Evolutionary conservation across 192 early-diverging fungal species (phyloP), one percentile per base, ranked within the genome.

Genomic region (Entomortierella lignicola): DNA sequence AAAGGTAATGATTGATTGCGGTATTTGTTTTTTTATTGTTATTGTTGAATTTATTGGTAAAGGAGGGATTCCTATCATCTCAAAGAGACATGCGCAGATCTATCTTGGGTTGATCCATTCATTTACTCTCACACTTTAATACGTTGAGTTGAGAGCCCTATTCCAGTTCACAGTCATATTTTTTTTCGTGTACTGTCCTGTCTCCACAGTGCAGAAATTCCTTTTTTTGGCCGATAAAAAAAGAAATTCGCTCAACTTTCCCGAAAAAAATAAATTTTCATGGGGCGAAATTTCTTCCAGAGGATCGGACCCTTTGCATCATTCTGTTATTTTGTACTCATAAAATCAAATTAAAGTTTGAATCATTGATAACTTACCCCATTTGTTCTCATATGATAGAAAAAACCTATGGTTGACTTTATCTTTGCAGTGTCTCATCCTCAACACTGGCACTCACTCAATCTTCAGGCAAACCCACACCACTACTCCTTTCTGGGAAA

Each of bases 401-500:
- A 86, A 58, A 83, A 92, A 56, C 94, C 96, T 0, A 95, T 98
- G 94, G 88, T 99, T 0, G 98, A 99, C 84, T 89, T 96, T 62
- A 92, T 99, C 17, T 96, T 99, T 86, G 98, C 91, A 17, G 98
- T 99, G 21, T 91, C 92, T 8, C 94, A 99, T 80, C 91, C 97
- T 17, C 90, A 93, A 63, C 96, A 97, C 77, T 99, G 98, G 98
- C 98, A 99, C 66, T 94, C 93, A 27, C 86, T 98, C 53, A 99
- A 99, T 80, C 86, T 99, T 39, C 86, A 92, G n/a, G 95, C 96
- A 79, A 90, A 98, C 83, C 91, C 90, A 21, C 75, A 89, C 39
- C 97, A 99, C 74, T 99, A 99, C 81, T 97, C 96, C n/a, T 69
- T 90, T 29, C 66, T 97, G 68, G 89, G 88, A 30, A 71, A 67